Evolutionary conservation across 805 yeast genomes (phyloP).

Genomic region (Candida lessepsii): DNA sequence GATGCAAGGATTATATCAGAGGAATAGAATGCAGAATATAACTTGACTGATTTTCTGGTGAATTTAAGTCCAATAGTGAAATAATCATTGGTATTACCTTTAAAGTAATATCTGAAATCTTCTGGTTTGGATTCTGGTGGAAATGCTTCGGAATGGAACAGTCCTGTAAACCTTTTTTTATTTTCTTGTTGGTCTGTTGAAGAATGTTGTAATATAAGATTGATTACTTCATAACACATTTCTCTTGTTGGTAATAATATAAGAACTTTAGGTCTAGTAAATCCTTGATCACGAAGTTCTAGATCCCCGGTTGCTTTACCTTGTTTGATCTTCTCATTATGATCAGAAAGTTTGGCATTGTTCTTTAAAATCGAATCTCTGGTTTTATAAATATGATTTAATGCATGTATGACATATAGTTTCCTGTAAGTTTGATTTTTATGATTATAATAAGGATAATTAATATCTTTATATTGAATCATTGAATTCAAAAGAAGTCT

Average conservation of each 20-base stretch:
- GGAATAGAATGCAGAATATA: conserved; percentile 78
- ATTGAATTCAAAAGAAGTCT: conserved; percentile 58
- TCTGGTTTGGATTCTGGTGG: conserved; percentile 65
- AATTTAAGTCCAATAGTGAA: conserved; percentile 89
- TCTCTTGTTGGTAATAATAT: conserved; percentile 83
- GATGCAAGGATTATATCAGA: conserved; percentile 89
- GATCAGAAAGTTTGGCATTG: conserved; percentile 52
- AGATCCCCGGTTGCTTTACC: conserved; percentile 40
- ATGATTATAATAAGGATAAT: conserved; percentile 53
- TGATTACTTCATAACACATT: conserved; percentile 67
- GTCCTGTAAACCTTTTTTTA: conserved; percentile 67
- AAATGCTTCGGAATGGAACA: conserved; percentile 55
- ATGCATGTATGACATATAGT: conserved; percentile 64
- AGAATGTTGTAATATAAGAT: conserved; percentile 57
- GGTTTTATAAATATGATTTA: conserved; percentile 84
- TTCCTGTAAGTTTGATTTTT: conserved; percentile 57
- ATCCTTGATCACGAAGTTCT: conserved; percentile 89
- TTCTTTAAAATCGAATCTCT: conserved; percentile 82
- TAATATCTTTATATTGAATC: conserved; percentile 69
- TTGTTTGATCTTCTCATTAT: conserved; percentile 43
- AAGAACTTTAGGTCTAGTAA: conserved; percentile 86
- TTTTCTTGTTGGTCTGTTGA: conserved; percentile 79
- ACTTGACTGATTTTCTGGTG: conserved; percentile 81
- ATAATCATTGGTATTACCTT: conserved; percentile 89
- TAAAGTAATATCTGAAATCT: conserved; percentile 76